Evolutionary conservation across 2,329 filamentous ascomycete genomes (phyloP).

Genomic region (Colletotrichum sublineola): DNA sequence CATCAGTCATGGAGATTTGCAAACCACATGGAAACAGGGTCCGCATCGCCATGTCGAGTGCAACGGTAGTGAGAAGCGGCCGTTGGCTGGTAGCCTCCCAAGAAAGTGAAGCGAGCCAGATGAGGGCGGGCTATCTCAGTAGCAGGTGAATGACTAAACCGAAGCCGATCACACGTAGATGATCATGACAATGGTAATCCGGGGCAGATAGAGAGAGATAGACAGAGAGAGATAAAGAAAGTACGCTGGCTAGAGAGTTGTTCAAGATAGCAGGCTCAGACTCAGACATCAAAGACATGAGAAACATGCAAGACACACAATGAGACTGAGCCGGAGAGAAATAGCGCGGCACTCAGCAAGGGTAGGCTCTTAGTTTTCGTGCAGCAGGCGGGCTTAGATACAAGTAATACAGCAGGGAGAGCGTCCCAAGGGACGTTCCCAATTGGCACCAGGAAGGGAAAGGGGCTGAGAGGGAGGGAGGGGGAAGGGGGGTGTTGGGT

Average conservation of each 20-base stretch:
- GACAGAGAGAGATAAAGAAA: not conserved
- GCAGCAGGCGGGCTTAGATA: constrained; percentile 25
- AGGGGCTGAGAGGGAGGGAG: constrained; percentile 27
- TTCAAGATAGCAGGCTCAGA: not conserved
- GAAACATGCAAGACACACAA: constrained; percentile 21
- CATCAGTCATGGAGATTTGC: constrained; percentile 9
- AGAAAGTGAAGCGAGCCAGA: not conserved
- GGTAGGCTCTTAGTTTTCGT: constrained; percentile 33
- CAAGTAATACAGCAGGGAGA: constrained; percentile 29
- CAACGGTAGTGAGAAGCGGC: too few relatives aligned
- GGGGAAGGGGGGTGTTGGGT: too few relatives aligned
- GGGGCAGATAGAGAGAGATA: not conserved
- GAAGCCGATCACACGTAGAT: not conserved
- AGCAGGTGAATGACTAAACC: not conserved
- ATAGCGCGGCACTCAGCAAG: constrained; percentile 22
- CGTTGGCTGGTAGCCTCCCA: not conserved
- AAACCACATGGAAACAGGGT: not conserved
- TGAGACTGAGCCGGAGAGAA: constrained; percentile 13
- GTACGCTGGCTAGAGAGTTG: not conserved
- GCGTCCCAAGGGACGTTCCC: constrained; percentile 9
- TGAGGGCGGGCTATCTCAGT: not conserved
- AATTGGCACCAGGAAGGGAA: constrained; percentile 32
- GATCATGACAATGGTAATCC: constrained; percentile 23
- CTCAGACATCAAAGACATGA: constrained; percentile 10
- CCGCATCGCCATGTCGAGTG: not conserved